Evolutionary conservation across 2,329 filamentous ascomycete genomes (phyloP).

Genomic region (Penicillium italicum): DNA sequence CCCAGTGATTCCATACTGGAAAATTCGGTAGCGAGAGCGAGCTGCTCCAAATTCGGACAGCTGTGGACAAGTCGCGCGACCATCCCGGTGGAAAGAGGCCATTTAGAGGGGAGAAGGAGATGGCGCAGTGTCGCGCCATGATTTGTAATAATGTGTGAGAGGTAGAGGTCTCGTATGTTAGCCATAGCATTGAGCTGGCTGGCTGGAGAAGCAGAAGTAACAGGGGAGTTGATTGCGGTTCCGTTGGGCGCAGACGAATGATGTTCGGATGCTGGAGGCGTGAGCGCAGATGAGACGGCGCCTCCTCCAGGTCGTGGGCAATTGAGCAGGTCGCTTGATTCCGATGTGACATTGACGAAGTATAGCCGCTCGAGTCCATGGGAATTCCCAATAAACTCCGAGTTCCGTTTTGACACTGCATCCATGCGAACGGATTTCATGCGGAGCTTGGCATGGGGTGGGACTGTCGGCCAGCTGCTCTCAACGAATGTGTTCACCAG

Average conservation of each 20-base stretch:
- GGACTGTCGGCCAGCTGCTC: slow-evolving; percentile 48
- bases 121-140: slow-evolving; percentile 54
- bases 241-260: slow-evolving; percentile 12
- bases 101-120: slow-evolving; percentile 55
- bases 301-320: slow-evolving; percentile 24
- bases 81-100: slow-evolving; percentile 49
- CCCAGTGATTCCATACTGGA: slow-evolving; percentile 39
- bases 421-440: slow-evolving; percentile 52
- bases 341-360: slow-evolving; percentile 44
- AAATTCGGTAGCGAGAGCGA: slow-evolving; percentile 51
- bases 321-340: slow-evolving; percentile 32
- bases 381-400: slow-evolving; percentile 43
- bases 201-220: slow-evolving; percentile 24
- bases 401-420: slow-evolving; percentile 44
- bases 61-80: slow-evolving; percentile 51
- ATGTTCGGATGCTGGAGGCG: slow-evolving; percentile 27
- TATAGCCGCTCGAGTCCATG: slow-evolving; percentile 51
- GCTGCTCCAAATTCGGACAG: slow-evolving; percentile 58
- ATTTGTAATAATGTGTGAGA: slow-evolving; percentile 50
- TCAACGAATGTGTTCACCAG: slow-evolving; percentile 53
- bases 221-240: slow-evolving; percentile 20
- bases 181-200: slow-evolving; percentile 26
- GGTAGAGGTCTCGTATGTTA: slow-evolving; percentile 45
- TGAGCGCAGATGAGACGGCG: slow-evolving; percentile 24
- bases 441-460: slow-evolving; percentile 30